phyloP scores from a whole-genome alignment of 805 yeast species.

The Maudiozyma pseudohumilis region DNA sequence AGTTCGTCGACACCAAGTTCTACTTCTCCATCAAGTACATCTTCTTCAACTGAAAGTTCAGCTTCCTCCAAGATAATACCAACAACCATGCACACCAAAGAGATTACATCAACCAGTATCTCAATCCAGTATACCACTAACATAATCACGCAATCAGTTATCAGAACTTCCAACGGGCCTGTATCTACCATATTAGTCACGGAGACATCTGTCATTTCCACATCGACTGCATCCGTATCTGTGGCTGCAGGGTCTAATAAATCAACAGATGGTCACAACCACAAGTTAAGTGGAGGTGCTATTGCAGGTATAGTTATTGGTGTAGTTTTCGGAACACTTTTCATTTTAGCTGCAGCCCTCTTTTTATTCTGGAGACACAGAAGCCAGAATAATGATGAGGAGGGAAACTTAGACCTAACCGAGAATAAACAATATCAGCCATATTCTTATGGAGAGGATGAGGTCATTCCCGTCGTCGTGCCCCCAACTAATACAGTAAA shows the following conservation, averaged over 20 bases:
- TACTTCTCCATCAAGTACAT: conserved; percentile 4
- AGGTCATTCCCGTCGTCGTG: conserved; percentile 18
- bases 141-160: conserved; percentile 18
- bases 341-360: conserved; percentile 32
- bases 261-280: conserved; percentile 1
- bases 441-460: conserved; percentile 28
- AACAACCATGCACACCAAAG: conserved; percentile 9
- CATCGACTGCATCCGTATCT: conserved; percentile 8
- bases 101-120: conserved; percentile 9
- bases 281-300: conserved; percentile 35
- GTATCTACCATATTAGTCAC: conserved; percentile 21
- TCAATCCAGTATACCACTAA: conserved; percentile 17
- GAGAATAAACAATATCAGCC: conserved; percentile 30
- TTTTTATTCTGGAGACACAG: conserved; percentile 34
- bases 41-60: conserved; percentile 2
- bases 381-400: conserved; percentile 30
- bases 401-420: conserved; percentile 22
- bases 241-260: conserved; percentile 2
- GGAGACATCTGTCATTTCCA: conserved; percentile 19
- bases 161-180: conserved; percentile 13
- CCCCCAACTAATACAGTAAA: conserved; percentile 8
- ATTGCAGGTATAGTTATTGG: conserved; percentile 57
- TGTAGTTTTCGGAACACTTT: conserved; percentile 35
- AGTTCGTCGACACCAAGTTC: conserved; percentile 8
- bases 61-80: conserved; percentile 5